A percentile compares a stretch with the other conserved stretches of the same genome.
These are phyloP conservation scores for Cicer judaicum DNA, from an alignment of 306 rosid genomes.

Conservation along the genomic window DNA sequence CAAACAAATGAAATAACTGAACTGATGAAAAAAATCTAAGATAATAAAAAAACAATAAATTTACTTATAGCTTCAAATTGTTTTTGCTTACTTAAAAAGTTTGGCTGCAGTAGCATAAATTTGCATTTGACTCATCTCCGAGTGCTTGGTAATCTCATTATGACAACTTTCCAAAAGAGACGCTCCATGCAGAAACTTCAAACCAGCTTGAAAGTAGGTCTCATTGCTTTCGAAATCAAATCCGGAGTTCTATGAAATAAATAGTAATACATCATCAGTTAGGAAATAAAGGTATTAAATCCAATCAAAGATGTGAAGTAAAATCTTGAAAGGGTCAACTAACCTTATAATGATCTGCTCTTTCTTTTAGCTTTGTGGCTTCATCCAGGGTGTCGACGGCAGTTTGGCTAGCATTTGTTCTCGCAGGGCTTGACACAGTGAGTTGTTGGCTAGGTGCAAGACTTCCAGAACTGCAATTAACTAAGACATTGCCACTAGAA, in stretches of 20 bases:
- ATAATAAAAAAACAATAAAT: constrained; percentile 30
- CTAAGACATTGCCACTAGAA: constrained; percentile 43
- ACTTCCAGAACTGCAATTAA: constrained; percentile 42
- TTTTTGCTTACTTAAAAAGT: constrained; percentile 69
- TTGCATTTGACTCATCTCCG: constrained; percentile 68
- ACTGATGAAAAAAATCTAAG: constrained; percentile 16
- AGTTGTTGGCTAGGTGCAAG: constrained; percentile 50
- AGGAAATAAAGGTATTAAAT: constrained; percentile 25
- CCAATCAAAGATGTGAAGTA: constrained; percentile 41
- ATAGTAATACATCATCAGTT: constrained; percentile 32
- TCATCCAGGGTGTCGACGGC: constrained; percentile 60
- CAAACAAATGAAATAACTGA: constrained; percentile 16
- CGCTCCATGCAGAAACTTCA: constrained; percentile 86
- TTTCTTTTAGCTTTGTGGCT: constrained; percentile 66
- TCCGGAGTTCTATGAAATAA: constrained; percentile 61
- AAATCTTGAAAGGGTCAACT: constrained; percentile 44
- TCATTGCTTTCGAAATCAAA: constrained; percentile 78
- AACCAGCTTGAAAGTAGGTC: constrained; percentile 86
- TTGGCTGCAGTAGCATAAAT: constrained; percentile 69
- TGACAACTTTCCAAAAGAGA: constrained; percentile 61
- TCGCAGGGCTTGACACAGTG: constrained; percentile 53
- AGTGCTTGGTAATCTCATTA: constrained; percentile 61
- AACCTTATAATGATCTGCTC: constrained; percentile 77
- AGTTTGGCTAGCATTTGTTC: constrained; percentile 53
- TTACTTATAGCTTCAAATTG: constrained; percentile 16